Evolutionary conservation across 1,139 yeast species (phyloP), one percentile per base, ranked within the genome.

Genomic region (Nakaseomyces uthaithaninus): DNA sequence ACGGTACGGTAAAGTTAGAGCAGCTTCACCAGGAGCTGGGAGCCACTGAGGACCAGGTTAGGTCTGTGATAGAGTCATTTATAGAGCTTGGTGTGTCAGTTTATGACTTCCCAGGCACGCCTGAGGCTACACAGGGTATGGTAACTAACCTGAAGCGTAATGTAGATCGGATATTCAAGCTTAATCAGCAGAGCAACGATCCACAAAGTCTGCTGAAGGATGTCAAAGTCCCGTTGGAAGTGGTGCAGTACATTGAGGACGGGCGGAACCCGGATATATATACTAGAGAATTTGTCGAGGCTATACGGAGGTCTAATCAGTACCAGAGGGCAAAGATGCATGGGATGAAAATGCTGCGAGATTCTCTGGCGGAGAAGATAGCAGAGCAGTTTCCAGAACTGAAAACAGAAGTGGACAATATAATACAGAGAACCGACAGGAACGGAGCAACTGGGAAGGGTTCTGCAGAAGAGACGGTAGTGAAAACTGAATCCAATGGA

Each of bases 231-330:
- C 94, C 95, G 0, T 59, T 80, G 36, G 95, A 85, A 55, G 87
- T 85, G 12, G 65, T 85, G 6, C 78, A 80, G 45, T 83, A 91
- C 57, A 85, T 91, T 36, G 97, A 91, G 57, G 94, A 87, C 54
- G 98, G 98, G 2, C 69, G 98, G 50, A 91, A 91, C 57, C 98
- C 99, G 0, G 97, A 91, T 57, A 89, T 91, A 37, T 91, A 91
- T 61, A 87, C 97, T 0, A 72, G 98, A 57, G 98, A 93, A 63
- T 91, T 91, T 63, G 86, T 89, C 9, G 98, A 91, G 60, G 85
- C 91, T 33, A 82, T 91, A 16, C 80, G 89, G 22, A 80, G 85
- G 52, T 80, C 87, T 45, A 91, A 91, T 59, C 96, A 94, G 54
- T 75, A 81, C 48, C 69, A 91, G 45, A 76, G 87, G 57, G 98